A percentile compares a stretch with the other conserved stretches of the same genome.
phyloP scores from a whole-genome alignment of 352 stramenopile genomes.

The Globisporangium paddicum region DNA sequence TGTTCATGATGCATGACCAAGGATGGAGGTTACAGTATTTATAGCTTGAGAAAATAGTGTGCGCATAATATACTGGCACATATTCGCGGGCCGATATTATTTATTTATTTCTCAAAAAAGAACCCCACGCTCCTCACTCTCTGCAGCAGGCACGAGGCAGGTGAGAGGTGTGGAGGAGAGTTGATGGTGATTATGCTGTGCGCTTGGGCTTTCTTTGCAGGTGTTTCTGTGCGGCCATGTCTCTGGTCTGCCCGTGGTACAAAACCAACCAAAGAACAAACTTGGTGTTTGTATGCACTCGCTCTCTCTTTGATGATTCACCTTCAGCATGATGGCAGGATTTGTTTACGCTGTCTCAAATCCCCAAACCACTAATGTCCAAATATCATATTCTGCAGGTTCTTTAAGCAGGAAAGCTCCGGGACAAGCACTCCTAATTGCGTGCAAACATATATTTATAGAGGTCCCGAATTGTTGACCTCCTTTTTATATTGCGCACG shows the following conservation, averaged over 20 bases:
- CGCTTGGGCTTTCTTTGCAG: not conserved
- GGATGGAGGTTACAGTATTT: too few relatives aligned
- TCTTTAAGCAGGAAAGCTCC: too few relatives aligned
- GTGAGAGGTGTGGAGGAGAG: too few relatives aligned
- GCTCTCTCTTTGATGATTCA: not conserved
- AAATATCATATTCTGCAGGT: not conserved
- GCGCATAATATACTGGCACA: not conserved
- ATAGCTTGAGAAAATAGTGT: too few relatives aligned
- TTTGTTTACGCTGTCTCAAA: not conserved
- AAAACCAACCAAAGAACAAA: not conserved
- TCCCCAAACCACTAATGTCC: too few relatives aligned
- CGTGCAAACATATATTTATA: not conserved
- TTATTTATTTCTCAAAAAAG: not conserved
- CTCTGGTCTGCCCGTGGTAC: slow-evolving; percentile 3
- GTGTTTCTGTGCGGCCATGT: not conserved
- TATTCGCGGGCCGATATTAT: not conserved
- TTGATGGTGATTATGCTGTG: not conserved
- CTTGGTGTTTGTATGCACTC: not conserved
- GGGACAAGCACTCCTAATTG: not conserved
- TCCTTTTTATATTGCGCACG: slow-evolving; percentile 1
- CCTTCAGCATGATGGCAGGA: not conserved
- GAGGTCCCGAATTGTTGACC: not conserved
- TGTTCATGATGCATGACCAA: not conserved
- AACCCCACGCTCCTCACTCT: not conserved
- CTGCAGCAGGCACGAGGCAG: too few relatives aligned